phyloP scores from a whole-genome alignment of 768 basidiomycete genomes.

The Lactarius evosmus region DNA sequence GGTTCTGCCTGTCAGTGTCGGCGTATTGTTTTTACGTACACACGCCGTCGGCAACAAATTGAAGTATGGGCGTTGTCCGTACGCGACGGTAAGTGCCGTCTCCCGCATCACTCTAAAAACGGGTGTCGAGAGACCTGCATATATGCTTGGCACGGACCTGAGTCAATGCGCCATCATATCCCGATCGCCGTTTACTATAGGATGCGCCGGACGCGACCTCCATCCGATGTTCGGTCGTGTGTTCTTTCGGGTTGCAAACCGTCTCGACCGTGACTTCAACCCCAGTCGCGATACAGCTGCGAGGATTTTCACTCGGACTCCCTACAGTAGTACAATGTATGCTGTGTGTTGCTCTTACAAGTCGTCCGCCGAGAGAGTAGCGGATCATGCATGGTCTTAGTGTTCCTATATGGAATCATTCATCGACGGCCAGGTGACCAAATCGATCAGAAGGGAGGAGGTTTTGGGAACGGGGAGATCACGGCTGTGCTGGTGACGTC shows the following conservation, averaged over 20 bases:
- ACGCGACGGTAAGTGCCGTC: slow-evolving; percentile 31
- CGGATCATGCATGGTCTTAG: neutral
- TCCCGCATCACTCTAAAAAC: too few species aligned
- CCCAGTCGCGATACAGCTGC: neutral
- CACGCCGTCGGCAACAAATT: slow-evolving; percentile 31
- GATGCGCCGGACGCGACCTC: neutral
- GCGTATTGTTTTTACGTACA: slow-evolving; percentile 31
- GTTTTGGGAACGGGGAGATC: neutral
- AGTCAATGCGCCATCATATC: neutral
- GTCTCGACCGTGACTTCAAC: neutral
- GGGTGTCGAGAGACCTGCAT: neutral
- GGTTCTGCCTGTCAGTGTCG: too few species aligned
- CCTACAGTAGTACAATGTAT: neutral
- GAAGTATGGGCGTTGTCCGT: slow-evolving; percentile 39
- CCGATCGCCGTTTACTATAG: neutral
- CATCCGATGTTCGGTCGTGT: neutral
- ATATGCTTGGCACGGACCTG: neutral
- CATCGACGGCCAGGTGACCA: neutral
- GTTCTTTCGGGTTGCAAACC: neutral
- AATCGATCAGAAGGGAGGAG: neutral
- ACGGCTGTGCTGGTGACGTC: neutral
- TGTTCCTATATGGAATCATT: neutral
- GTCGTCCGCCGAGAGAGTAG: neutral
- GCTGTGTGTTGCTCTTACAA: neutral
- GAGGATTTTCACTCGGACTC: neutral